Evolutionary conservation across 805 yeast genomes (phyloP).

Genomic region (Dipodascus albidus): DNA sequence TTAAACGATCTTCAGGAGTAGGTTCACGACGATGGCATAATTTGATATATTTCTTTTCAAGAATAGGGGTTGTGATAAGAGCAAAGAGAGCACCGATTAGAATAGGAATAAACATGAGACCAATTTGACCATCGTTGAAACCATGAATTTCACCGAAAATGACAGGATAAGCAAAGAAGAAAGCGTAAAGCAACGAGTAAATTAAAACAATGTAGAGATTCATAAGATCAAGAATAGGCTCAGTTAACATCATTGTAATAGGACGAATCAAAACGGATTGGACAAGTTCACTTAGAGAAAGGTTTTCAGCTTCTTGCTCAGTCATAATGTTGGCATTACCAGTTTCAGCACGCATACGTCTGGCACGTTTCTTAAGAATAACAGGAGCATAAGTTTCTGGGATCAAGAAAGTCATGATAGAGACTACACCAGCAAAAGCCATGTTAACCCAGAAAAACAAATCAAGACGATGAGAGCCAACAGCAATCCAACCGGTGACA

Average conservation of each 20-base stretch:
- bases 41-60: slow-evolving; percentile 51
- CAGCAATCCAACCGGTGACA: slow-evolving; percentile 75
- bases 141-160: slow-evolving; percentile 63
- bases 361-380: slow-evolving; percentile 62
- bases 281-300: slow-evolving; percentile 52
- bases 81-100: slow-evolving; percentile 77
- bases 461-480: slow-evolving; percentile 50
- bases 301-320: slow-evolving; percentile 87
- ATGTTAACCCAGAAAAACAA: slow-evolving; percentile 81
- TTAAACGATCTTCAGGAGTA: slow-evolving; percentile 46
- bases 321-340: slow-evolving; percentile 85
- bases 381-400: slow-evolving; percentile 96
- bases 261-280: slow-evolving; percentile 67
- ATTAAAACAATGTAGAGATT: slow-evolving; percentile 81
- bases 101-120: slow-evolving; percentile 84
- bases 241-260: slow-evolving; percentile 58
- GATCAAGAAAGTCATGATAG: slow-evolving; percentile 49
- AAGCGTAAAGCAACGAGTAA: slow-evolving; percentile 83
- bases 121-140: slow-evolving; percentile 65
- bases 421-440: slow-evolving; percentile 83
- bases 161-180: slow-evolving; percentile 92
- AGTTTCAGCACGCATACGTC: slow-evolving; percentile 59
- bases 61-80: slow-evolving; percentile 56
- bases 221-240: slow-evolving; percentile 76
- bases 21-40: slow-evolving; percentile 35